These are phyloP conservation scores for Sphaerosporella brunnea DNA, from an alignment of 495 filamentous ascomycete genomes.

Conservation along the genomic window DNA sequence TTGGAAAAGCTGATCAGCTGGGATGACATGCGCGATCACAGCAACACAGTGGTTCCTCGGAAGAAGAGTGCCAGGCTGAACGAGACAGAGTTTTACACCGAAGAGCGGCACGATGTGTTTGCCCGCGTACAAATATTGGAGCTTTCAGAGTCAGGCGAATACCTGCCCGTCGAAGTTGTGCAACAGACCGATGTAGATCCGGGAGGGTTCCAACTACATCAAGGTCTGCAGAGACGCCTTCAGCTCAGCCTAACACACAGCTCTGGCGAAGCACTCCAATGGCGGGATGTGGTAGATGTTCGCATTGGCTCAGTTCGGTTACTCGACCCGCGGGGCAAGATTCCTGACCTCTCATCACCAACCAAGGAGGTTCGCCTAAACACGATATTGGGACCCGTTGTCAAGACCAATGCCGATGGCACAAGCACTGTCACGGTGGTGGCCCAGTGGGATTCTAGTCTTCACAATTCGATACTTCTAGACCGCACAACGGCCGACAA, in stretches of 20 bases:
- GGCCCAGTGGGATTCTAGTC: slow-evolving; percentile 91
- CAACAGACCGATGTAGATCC: slow-evolving; percentile 65
- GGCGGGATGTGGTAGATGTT: slow-evolving; percentile 59
- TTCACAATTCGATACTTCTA: slow-evolving; percentile 74
- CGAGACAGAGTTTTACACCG: slow-evolving; percentile 78
- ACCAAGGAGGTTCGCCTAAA: slow-evolving; percentile 59
- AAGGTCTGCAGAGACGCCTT: slow-evolving; percentile 81
- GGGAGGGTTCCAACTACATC: slow-evolving; percentile 84
- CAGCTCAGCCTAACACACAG: slow-evolving; percentile 73
- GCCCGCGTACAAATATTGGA: slow-evolving; percentile 74
- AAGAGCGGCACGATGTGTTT: slow-evolving; percentile 89
- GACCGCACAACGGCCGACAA: slow-evolving; percentile 80
- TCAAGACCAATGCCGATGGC: slow-evolving; percentile 72
- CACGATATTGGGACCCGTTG: slow-evolving; percentile 51
- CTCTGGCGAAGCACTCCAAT: slow-evolving; percentile 69
- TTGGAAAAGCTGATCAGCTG: slow-evolving; percentile 94
- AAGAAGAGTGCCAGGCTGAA: slow-evolving; percentile 59
- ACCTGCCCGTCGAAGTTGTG: slow-evolving; percentile 79
- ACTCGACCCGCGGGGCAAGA: slow-evolving; percentile 67
- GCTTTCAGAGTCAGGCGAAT: slow-evolving; percentile 75
- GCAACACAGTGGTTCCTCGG: slow-evolving; percentile 32
- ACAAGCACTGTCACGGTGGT: slow-evolving; percentile 71
- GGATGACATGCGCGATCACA: slow-evolving; percentile 88
- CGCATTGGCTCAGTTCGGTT: slow-evolving; percentile 65
- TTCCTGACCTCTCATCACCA: slow-evolving; percentile 54